These are phyloP conservation scores for Aspergillus carbonarius DNA, from an alignment of 2,329 filamentous ascomycete species.

Conservation along the genomic window DNA sequence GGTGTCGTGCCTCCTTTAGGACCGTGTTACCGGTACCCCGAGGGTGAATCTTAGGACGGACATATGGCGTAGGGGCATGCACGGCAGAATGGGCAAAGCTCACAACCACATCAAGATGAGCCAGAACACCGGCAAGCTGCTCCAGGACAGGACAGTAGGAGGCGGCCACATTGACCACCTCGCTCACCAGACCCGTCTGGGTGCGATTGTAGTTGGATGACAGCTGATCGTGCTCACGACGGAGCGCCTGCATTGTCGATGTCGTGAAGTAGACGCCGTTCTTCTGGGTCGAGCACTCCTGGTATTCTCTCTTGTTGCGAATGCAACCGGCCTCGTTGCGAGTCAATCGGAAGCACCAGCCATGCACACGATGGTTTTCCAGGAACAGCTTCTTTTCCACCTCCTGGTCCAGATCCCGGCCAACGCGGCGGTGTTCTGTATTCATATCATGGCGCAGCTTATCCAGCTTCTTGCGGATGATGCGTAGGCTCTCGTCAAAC, in stretches of 20 bases:
- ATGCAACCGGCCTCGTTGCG: slow-evolving; percentile 89
- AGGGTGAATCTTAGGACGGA: slow-evolving; percentile 84
- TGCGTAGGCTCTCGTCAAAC: slow-evolving; percentile 83
- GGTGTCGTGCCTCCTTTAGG: slow-evolving; percentile 90
- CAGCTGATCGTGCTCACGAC: slow-evolving; percentile 89
- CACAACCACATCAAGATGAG: slow-evolving; percentile 92
- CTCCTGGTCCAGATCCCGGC: slow-evolving; percentile 81
- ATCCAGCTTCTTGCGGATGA: slow-evolving; percentile 90
- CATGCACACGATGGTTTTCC: slow-evolving; percentile 92
- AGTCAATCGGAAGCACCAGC: slow-evolving; percentile 94
- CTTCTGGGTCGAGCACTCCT: slow-evolving; percentile 97
- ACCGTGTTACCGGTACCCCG: slow-evolving; percentile 85
- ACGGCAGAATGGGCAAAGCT: slow-evolving; percentile 90
- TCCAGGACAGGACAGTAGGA: slow-evolving; percentile 95
- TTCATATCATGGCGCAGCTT: slow-evolving; percentile 80
- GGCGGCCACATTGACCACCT: slow-evolving; percentile 88
- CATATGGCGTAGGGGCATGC: slow-evolving; percentile 88
- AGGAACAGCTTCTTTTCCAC: slow-evolving; percentile 98
- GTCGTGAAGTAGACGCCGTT: slow-evolving; percentile 99
- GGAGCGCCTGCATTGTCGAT: slow-evolving; percentile 70
- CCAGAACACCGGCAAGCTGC: slow-evolving; percentile 79
- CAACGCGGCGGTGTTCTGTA: slow-evolving; percentile 72
- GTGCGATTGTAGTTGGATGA: slow-evolving; percentile 94
- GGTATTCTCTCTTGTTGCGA: slow-evolving; percentile 83
- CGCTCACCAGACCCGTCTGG: slow-evolving; percentile 83